Evolutionary conservation across 2,329 filamentous ascomycete genomes (phyloP), one percentile per base, ranked within the genome.

Genomic region (Dothiorella sarmentorum): DNA sequence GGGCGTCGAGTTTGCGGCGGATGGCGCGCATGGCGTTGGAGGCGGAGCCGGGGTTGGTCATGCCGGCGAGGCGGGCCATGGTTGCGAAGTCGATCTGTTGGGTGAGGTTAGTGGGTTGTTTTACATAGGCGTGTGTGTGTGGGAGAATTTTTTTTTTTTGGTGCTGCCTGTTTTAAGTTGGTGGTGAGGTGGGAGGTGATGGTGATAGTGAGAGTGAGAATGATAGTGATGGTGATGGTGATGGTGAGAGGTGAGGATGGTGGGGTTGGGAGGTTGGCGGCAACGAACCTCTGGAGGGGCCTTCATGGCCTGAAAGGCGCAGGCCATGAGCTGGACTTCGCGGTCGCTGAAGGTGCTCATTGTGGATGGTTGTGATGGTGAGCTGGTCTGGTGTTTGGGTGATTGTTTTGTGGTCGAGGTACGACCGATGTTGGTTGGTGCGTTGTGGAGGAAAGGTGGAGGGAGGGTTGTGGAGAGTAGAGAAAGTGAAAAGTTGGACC

Each of bases 1-100:
- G 29, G 17, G 52, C 52, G 43, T 64, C 63, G 17, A 73, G 63
- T 64, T 73, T 73, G 62, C 37, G 57, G 61, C 66, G 69, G 63
- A 73, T 67, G 60, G 67, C 68, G 47, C 67, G 64, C 71, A 71
- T 73, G 29, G 71, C 70, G 51, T 74, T 74, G 61, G 65, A 60
- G 11, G 72, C 72, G 26, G 71, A 74, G 53, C 70, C 67, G 7
- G 66, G 66, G 59, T 74, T 73, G 62, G 64, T 60, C 71, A 74
- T 73, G 49, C 68, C 64, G 31, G 70, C 68, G 37, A 71, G 68
- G 3, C 4, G 43, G 7, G 72, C 72, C 17, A 74, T 69, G 63
- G 69, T 71, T 2, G 68, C 66, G 62, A 70, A 71, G 63, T 74
- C 72, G 57, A 74, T 66, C 72, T 74, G 27, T 17, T 15, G 18